Percentiles rank a stretch among this genome's conserved stretches.
Evolutionary conservation across 371 early-diverging fungal species (phyloP).

Genomic region (Sporodiniella umbellata): DNA sequence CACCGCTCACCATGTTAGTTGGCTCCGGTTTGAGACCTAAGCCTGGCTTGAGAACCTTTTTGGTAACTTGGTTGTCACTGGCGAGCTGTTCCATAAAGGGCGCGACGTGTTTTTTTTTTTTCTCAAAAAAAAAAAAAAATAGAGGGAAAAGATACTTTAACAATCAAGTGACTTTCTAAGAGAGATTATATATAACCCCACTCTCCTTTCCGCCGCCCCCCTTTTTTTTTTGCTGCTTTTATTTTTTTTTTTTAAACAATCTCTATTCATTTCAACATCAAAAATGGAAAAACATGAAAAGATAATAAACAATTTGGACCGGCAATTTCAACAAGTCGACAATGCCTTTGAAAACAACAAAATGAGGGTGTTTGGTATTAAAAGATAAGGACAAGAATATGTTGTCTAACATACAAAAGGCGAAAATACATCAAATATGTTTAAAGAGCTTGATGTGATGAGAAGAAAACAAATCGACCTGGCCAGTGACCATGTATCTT

Average conservation of each 20-base stretch:
- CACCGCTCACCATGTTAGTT: slow-evolving; percentile 26
- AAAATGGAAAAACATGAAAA: slow-evolving; percentile 19
- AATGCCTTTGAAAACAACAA: slow-evolving; percentile 7
- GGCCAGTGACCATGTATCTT: slow-evolving; percentile 19
- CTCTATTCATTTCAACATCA: background rate
- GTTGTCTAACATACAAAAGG: background rate
- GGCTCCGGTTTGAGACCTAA: slow-evolving; percentile 18
- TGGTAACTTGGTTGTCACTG: slow-evolving; percentile 35
- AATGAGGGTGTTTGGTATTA: slow-evolving; percentile 17
- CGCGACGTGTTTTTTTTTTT: too few relatives aligned
- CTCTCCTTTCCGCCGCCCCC: too few relatives aligned
- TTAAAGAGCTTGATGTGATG: slow-evolving; percentile 19
- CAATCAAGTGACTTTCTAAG: too few relatives aligned
- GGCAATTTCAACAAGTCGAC: slow-evolving; percentile 17
- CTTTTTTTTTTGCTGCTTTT: too few relatives aligned
- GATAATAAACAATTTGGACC: slow-evolving; percentile 7
- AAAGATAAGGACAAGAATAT: background rate
- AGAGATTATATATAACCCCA: too few relatives aligned
- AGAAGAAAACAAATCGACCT: slow-evolving; percentile 20
- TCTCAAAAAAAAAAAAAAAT: background rate
- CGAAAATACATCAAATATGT: slow-evolving; percentile 8
- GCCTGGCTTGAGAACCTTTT: slow-evolving; percentile 29
- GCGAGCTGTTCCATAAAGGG: slow-evolving; percentile 12
- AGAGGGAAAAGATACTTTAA: background rate
- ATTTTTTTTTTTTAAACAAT: background rate